Evolutionary conservation across 192 early-diverging fungal species (phyloP).

Genomic region (Entophlyctis luteolus): DNA sequence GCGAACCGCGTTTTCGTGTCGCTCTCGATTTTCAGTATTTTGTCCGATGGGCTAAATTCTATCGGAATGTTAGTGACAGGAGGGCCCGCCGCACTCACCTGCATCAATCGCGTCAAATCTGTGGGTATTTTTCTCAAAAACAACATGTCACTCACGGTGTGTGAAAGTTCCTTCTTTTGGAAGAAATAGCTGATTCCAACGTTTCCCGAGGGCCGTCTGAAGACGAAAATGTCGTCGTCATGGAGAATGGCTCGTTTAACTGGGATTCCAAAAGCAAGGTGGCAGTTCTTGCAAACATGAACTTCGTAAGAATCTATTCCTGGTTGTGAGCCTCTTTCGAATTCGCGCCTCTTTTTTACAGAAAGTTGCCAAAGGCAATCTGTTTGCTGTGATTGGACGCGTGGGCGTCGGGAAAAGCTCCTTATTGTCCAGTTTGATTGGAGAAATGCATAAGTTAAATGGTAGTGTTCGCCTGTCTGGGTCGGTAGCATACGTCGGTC

Average conservation of each 20-base stretch:
- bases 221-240: constrained; percentile 38
- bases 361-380: constrained; percentile 38
- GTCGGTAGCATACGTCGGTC: constrained; percentile 65
- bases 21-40: constrained; percentile 18
- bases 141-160: background rate
- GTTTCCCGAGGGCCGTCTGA: background rate
- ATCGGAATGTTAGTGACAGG: constrained; percentile 11
- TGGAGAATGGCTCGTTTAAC: constrained; percentile 52
- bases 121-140: background rate
- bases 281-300: background rate
- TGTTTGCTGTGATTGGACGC: constrained; percentile 69
- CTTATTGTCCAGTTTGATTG: constrained; percentile 67
- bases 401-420: constrained; percentile 77
- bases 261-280: constrained; percentile 41
- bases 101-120: constrained; percentile 10
- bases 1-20: constrained; percentile 27
- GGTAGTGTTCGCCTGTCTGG: constrained; percentile 56
- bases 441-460: constrained; percentile 59
- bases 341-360: background rate
- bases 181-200: constrained; percentile 16
- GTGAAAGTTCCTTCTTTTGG: constrained; percentile 19
- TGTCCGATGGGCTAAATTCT: constrained; percentile 7
- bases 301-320: background rate
- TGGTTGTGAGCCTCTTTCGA: background rate
- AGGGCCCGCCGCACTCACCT: constrained; percentile 8